These are phyloP conservation scores for Pontederia paniculata DNA, from an alignment of 176 grass and related monocot species.

Conservation along the genomic window DNA sequence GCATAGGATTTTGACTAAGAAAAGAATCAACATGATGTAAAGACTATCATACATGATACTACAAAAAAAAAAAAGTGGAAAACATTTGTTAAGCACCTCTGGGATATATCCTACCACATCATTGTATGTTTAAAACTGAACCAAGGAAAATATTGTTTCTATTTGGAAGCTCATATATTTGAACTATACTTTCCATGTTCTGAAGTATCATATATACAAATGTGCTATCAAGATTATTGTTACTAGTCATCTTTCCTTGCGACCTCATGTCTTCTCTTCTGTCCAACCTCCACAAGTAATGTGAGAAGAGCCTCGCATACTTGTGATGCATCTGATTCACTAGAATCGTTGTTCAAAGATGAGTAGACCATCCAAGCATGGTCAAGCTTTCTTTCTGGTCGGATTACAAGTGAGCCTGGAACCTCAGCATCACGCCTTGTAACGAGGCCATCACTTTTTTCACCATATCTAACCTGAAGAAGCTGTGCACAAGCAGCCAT, in stretches of 20 bases:
- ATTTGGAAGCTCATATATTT: too few species aligned
- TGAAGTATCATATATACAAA: too few species aligned
- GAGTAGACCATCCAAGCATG: constrained; percentile 97
- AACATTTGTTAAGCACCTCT: too few species aligned
- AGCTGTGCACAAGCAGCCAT: constrained; percentile 82
- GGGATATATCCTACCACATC: too few species aligned
- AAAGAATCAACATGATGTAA: too few species aligned
- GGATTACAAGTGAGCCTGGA: constrained; percentile 52
- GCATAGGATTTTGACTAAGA: too few species aligned
- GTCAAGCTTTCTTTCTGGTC: constrained; percentile 58
- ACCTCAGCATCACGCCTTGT: constrained; percentile 69
- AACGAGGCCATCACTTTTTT: constrained; percentile 88
- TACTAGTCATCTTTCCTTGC: constrained; percentile 71
- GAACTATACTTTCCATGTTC: too few species aligned
- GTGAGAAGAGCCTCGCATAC: constrained; percentile 81
- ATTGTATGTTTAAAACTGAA: too few species aligned
- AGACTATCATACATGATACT: too few species aligned
- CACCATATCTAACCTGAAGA: constrained; percentile 57
- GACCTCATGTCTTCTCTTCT: constrained; percentile 59
- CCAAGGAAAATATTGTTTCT: too few species aligned
- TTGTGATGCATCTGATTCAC: constrained; percentile 59
- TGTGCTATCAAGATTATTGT: too few species aligned
- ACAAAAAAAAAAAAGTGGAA: too few species aligned
- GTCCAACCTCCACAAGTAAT: constrained; percentile 62
- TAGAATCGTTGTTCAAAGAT: constrained; percentile 50